Base-by-base conservation (phyloP, 208 protist genomes). In the Leishmania amazonensis region DNA sequence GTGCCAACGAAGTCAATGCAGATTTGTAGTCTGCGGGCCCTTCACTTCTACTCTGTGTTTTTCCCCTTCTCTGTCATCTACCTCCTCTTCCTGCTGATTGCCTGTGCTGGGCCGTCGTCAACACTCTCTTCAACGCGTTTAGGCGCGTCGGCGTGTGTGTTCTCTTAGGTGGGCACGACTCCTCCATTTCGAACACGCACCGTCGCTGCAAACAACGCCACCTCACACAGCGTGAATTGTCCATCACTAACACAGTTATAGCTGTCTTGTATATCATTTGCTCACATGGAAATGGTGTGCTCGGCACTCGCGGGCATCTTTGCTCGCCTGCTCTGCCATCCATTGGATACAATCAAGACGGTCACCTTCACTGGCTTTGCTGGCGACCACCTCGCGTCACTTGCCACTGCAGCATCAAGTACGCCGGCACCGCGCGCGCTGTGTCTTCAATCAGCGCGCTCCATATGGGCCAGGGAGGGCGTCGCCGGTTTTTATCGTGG, bases 301-400 rank as follows among this genome's bases (percentile, higher is more conserved):
- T 88, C 95, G 24, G 91, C 91, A 31, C 57, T 88, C 4, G 85
- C 95, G 1, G 95, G 95, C 13, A 87, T 95, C 19, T 49, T 77
- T 11, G 91, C 91, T 19, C 90, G 93, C 19, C 4, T 94, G 5
- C 49, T 91, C 2, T 95, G 90, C 77, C 95, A 98, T 76, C 95
- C 95, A 1, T 81, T 98, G 49, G 93, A 98, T 81, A 98, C 95
- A 0, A 86, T 90, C 57, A 98, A 98, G 80, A 95, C 95, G 0
- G 89, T 96, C 15, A 81, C 85, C 47, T 96, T 96, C 81, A 96
- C 94, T 6, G 92, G 91, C 45, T 91, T 94, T 38, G 90, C 86
- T 38, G 86, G 89, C 0, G 85, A 90, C 54, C 54, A 75, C 77
- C 19, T 54, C 40, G n/a, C 11, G 4, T 21, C 64, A 21, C 19